Conservation (phyloP, 2,329 filamentous ascomycete species). For the Claviceps sp. region DNA sequence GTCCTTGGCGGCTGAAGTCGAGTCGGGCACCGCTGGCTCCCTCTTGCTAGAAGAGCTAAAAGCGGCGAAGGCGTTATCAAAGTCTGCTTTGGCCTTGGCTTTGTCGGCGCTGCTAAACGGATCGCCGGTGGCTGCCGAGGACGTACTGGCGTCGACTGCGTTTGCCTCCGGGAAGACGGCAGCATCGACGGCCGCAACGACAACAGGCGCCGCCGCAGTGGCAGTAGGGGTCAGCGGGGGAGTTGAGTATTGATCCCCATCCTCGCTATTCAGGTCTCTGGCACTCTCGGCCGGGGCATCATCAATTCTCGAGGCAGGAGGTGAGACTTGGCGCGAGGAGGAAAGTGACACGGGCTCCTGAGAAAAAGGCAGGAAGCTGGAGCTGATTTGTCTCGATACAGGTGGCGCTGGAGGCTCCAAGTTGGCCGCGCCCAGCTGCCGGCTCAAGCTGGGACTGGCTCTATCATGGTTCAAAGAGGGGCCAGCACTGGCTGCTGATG, state of each 20-base stretch:
- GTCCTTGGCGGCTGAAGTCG: constrained; percentile 19
- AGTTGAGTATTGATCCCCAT: constrained; percentile 12
- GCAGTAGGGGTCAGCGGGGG: constrained; percentile 13
- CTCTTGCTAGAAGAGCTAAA: constrained; percentile 44
- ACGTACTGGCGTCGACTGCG: constrained; percentile 7
- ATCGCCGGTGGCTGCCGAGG: constrained; percentile 20
- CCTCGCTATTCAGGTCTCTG: constrained; percentile 9
- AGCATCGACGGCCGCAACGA: constrained; percentile 7
- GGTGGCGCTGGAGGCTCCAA: constrained; percentile 49
- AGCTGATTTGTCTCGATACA: constrained; percentile 64
- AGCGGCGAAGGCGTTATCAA: constrained; percentile 72
- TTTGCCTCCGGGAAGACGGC: constrained; percentile 6
- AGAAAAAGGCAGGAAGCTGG: constrained; percentile 60
- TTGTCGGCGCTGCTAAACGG: constrained; percentile 41
- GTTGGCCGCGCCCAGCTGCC: constrained; percentile 44
- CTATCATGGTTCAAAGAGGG: constrained; percentile 34
- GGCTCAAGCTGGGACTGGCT: constrained; percentile 51
- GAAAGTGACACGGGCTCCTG: constrained; percentile 54
- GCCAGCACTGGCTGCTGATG: constrained; percentile 37
- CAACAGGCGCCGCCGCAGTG: constrained; percentile 14
- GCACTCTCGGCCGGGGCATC: constrained; percentile 26
- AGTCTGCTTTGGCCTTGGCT: constrained; percentile 61
- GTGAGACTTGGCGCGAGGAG: constrained; percentile 67
- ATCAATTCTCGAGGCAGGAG: constrained; percentile 46
- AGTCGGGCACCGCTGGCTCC: constrained; percentile 26